A percentile compares a stretch with the other conserved stretches of the same genome.
Conservation (phyloP, 1,139 yeast species). For the Geotrichum cucujoidarum region DNA sequence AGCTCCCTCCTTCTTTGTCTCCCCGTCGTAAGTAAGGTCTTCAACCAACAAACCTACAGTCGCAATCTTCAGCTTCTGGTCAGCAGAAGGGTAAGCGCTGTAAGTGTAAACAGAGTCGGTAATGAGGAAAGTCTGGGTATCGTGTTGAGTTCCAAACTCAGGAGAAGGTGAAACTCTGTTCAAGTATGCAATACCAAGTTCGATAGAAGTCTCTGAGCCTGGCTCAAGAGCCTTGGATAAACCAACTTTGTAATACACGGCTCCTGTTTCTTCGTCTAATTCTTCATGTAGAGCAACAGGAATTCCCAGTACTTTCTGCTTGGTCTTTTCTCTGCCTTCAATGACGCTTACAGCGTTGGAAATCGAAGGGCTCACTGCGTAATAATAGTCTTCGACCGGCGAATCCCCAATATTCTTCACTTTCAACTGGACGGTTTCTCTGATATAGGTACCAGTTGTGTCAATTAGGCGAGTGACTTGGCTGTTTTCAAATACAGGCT, state of each 20-base stretch:
- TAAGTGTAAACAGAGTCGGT: slow-evolving; percentile 53
- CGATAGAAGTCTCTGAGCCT: slow-evolving; percentile 46
- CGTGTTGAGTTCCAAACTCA: slow-evolving; percentile 53
- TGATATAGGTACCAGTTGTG: slow-evolving; percentile 59
- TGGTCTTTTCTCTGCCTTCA: slow-evolving; percentile 34
- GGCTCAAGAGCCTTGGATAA: slow-evolving; percentile 68
- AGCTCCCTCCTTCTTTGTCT: slow-evolving; percentile 14
- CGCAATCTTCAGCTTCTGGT: slow-evolving; percentile 32
- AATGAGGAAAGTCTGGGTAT: slow-evolving; percentile 55
- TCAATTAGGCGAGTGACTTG: slow-evolving; percentile 45
- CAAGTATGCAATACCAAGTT: slow-evolving; percentile 51
- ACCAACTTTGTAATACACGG: slow-evolving; percentile 43
- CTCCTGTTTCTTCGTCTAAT: slow-evolving; percentile 20
- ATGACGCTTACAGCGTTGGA: slow-evolving; percentile 46
- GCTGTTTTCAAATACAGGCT: slow-evolving; percentile 31
- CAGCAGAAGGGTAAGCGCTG: slow-evolving; percentile 58
- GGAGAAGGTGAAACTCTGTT: slow-evolving; percentile 59
- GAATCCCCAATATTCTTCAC: slow-evolving; percentile 54
- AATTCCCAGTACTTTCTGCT: slow-evolving; percentile 18
- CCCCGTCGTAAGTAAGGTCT: slow-evolving; percentile 26
- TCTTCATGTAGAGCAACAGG: slow-evolving; percentile 20
- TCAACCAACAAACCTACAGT: slow-evolving; percentile 19
- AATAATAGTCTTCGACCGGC: slow-evolving; percentile 54
- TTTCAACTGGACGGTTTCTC: slow-evolving; percentile 54
- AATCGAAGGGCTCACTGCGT: slow-evolving; percentile 46